A percentile compares a stretch with the other conserved stretches of the same genome.
These are phyloP conservation scores for Aurantiochytrium sp. DNA, from an alignment of 108 stramenopile genomes.

Conservation along the genomic window DNA sequence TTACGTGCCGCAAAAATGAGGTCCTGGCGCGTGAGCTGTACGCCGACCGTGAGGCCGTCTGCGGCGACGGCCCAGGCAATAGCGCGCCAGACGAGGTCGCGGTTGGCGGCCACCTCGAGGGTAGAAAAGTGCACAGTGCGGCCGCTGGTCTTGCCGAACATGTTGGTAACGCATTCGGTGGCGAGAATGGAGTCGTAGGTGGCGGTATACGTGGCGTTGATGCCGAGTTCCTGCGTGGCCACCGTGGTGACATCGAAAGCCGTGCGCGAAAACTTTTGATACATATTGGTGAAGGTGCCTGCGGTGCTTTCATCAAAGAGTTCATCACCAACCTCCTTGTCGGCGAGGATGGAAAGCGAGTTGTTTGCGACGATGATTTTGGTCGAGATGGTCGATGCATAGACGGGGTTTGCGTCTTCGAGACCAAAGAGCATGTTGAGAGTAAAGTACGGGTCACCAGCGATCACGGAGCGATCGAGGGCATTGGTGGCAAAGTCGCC, in stretches of 20 bases:
- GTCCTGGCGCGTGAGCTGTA: not conserved
- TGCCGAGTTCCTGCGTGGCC: not conserved
- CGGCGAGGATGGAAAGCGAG: not conserved
- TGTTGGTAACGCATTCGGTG: not conserved
- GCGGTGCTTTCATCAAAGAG: not conserved
- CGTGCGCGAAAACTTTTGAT: not conserved
- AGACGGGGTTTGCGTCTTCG: not conserved
- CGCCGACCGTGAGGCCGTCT: not conserved
- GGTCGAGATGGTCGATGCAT: not conserved
- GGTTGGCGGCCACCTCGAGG: not conserved
- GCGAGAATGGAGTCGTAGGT: not conserved
- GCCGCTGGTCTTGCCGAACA: not conserved
- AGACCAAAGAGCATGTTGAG: not conserved
- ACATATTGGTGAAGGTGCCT: conserved; percentile 1
- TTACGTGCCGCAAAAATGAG: not conserved
- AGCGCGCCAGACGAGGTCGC: not conserved
- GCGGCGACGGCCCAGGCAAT: not conserved
- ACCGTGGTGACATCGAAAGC: not conserved
- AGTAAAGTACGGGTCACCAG: conserved; percentile 1
- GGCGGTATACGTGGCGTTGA: not conserved
- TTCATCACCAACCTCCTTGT: not conserved
- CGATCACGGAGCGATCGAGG: not conserved
- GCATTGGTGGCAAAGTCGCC: not conserved
- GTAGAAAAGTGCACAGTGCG: not conserved
- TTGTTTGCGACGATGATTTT: not conserved